phyloP scores from a whole-genome alignment of 176 grass and related monocot species.

The Panicum miliaceum region DNA sequence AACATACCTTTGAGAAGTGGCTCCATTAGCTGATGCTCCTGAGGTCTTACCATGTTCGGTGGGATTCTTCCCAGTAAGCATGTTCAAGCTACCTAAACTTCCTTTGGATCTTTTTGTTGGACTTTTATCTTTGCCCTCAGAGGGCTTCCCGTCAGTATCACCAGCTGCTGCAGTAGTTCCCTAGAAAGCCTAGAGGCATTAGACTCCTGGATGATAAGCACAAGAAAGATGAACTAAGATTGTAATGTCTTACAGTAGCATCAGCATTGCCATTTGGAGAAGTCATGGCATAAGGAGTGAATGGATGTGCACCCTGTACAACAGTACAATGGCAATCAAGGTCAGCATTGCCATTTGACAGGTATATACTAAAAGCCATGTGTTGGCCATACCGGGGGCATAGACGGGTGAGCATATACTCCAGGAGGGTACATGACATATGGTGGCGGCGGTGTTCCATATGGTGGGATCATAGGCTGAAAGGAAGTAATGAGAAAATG shows the following conservation, averaged over 20 bases:
- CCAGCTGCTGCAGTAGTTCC: conserved; percentile 50
- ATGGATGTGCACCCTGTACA: conserved; percentile 81
- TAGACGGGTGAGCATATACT: conserved; percentile 93
- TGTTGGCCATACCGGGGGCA: conserved; percentile 73
- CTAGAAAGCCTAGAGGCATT: conserved; percentile 58
- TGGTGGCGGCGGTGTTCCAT: conserved; percentile 70
- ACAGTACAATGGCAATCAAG: conserved; percentile 31
- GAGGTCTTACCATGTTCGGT: conserved; percentile 66
- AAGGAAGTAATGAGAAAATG: conserved; percentile 36
- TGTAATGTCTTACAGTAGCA: conserved; percentile 65
- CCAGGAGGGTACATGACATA: conserved; percentile 96
- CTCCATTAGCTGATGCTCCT: conserved; percentile 73
- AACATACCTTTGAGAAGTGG: conserved; percentile 72
- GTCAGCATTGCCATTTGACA: conserved; percentile 38
- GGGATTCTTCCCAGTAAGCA: conserved; percentile 80
- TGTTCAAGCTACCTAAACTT: conserved; percentile 98
- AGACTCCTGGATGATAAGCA: conserved; percentile 36
- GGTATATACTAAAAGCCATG: conserved; percentile 23
- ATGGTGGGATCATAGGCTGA: conserved; percentile 88
- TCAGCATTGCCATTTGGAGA: conserved; percentile 77
- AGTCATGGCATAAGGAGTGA: conserved; percentile 72
- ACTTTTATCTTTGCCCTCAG: conserved; percentile 84
- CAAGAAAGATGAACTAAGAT: conserved; percentile 5
- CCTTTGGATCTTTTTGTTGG: conserved; percentile 82
- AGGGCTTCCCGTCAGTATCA: conserved; percentile 73